Base-by-base conservation (phyloP, 2,329 filamentous ascomycete genomes). In the Exserohilum turcica region DNA sequence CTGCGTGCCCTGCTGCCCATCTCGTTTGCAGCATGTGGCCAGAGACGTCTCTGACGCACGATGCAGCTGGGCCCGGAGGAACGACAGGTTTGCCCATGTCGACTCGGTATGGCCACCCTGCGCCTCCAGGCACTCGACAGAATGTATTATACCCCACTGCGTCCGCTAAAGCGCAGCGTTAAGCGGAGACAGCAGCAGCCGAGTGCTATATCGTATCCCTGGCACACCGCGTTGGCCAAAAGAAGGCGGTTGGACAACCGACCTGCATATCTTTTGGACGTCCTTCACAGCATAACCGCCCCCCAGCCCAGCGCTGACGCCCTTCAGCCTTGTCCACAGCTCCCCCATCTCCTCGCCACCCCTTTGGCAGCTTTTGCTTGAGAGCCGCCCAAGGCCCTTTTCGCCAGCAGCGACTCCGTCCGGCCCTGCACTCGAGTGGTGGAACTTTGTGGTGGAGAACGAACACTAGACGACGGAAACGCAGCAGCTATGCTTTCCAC, bases 401-500 rank as follows among this genome's bases (percentile, higher is more conserved):
- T 52, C 28, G 18, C 45, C 53, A 53, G 54, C 48, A 54, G 67
- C 60, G 49, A 54, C 54, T 35, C 32, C 32, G n/a, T 37, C 52
- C 53, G 49, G 43, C 52, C 46, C 57, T 57, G 52, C 51, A 54
- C 48, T 63, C 58, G 44, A 59, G 53, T 56, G 54, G 64, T 59
- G 55, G 61, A 63, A 60, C 59, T 64, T 66, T 65, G n/a, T n/a
- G 62, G 66, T 67, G 65, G 66, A 67, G 65, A 64, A 64, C 64
- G 65, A 64, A 54, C 63, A 60, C 65, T 66, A 70, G 64, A 63
- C 21, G 21, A 49, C 53, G 57, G n/a, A n/a, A n/a, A n/a, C n/a
- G n/a, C n/a, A n/a, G n/a, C 50, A 61, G 43, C 39, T 60, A 75
- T 73, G 65, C 73, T 75, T 61, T 74, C 72, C 62, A 71, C 70